A percentile compares a stretch with the other conserved stretches of the same genome.
Conservation (phyloP, 768 basidiomycete genomes). For the Cubamyces lactineus region DNA sequence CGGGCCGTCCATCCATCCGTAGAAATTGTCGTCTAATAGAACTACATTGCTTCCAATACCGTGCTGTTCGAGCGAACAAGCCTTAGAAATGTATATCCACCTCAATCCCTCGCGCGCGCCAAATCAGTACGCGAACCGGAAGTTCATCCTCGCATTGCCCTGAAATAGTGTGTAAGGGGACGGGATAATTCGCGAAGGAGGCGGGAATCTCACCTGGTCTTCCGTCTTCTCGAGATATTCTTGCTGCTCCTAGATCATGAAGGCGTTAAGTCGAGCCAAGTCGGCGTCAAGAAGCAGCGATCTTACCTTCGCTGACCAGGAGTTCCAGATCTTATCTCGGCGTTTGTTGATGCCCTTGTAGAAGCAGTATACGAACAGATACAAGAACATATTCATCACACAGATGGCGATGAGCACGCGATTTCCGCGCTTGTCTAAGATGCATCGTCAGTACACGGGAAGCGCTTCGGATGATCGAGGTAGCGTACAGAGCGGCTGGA, state of each 20-base stretch:
- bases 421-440: conserved; percentile 62
- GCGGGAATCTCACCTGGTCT: conserved; percentile 38
- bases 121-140: conserved; percentile 62
- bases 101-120: no score
- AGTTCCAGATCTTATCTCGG: conserved; percentile 55
- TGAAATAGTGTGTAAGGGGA: conserved; percentile 18
- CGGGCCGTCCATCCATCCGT: not conserved
- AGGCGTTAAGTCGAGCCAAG: not conserved
- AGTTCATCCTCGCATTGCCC: conserved; percentile 63
- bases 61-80: not conserved
- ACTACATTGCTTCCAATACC: conserved; percentile 3
- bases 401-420: conserved; percentile 55
- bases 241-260: conserved; percentile 48
- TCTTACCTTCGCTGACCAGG: conserved; percentile 45
- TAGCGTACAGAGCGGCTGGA: conserved; percentile 31
- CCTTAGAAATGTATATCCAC: no score
- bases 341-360: conserved; percentile 55
- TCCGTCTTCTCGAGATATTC: conserved; percentile 64
- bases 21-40: conserved; percentile 7
- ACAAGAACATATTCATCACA: conserved; percentile 56
- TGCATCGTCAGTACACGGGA: not conserved
- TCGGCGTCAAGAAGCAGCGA: not conserved
- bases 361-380: conserved; percentile 55
- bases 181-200: no score
- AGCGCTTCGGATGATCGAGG: no score